Base-by-base conservation (phyloP, 371 early-diverging fungal species). In the Lichtheimia corymbifera region DNA sequence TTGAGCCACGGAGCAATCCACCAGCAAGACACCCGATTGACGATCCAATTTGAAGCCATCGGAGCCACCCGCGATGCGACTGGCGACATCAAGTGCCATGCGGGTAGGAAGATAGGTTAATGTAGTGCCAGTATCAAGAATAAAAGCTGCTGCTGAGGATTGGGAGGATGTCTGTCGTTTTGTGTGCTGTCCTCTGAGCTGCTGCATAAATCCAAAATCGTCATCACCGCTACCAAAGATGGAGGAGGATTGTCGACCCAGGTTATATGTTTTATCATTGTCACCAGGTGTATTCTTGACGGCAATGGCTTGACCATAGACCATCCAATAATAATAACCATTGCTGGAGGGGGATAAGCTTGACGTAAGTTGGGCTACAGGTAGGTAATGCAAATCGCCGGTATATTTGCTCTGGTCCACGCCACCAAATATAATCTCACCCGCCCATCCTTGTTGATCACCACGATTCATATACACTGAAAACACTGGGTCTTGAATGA, bases 361-460 rank as follows among this genome's bases (percentile, higher is more conserved):
- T 13, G 67, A 58, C 5, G 59, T 63, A 3, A 76, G 53, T n/a
- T 66, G 58, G 0, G 73, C 73, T 0, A 80, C 80, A 6, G 80
- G 73, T 25, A 77, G 53, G 49, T 85, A 88, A 4, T 64, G 66
- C 44, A 88, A 51, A 3, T 74, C 66, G 12, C 88, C 88, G 1
- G 66, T 59, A 61, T 72, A 86, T 62, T 82, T 83, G 51, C 73
- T 55, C 14, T 56, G 15, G 62, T 89, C 85, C 40, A 77, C 74
- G 2, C 83, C 87, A 6, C 86, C 87, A 69, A 89, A 77, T 20
- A 79, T 79, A 50, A 87, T 76, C 54, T 86, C 83, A 14, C 87
- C 90, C 0, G 77, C 66, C 69, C 73, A 76, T 5, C 73, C 74
- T 13, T 60, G 35, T 41, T 70, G 22, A 2, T 62, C 51, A 5